Evolutionary conservation across 139 green algal species (phyloP).

Genomic region (Haematococcus sp.): DNA sequence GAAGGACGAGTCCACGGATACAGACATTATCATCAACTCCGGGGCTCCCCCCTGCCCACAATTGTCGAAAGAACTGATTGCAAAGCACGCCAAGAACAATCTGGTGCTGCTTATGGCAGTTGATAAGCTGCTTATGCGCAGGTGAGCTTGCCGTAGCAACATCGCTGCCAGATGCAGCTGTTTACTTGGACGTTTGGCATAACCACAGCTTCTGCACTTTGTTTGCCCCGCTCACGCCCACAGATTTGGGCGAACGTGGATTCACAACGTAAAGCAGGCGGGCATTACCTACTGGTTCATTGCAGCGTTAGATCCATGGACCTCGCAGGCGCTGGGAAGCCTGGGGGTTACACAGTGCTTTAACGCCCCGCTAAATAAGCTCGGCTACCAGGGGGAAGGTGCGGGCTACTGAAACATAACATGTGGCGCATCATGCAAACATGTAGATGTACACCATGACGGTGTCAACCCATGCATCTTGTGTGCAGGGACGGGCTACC

Average conservation of each 20-base stretch:
- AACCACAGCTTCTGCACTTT: no score
- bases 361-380: conserved; percentile 3
- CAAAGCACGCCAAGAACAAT: conserved; percentile 2
- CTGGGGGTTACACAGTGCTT: conserved; percentile 20
- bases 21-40: no score
- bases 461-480: no score
- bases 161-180: no score
- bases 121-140: neutral
- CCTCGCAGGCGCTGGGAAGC: neutral
- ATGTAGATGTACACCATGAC: no score
- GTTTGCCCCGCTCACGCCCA: no score
- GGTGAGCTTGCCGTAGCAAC: no score
- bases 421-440: neutral
- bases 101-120: conserved; percentile 6
- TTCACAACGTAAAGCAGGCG: conserved; percentile 21
- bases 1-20: no score
- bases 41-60: no score
- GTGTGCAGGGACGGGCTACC: conserved; percentile 17
- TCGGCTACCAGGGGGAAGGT: neutral
- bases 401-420: neutral
- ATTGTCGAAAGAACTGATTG: no score
- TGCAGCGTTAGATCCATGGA: conserved; percentile 20
- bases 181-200: no score
- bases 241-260: conserved; percentile 20
- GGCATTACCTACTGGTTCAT: conserved; percentile 24